phyloP scores from a whole-genome alignment of 2,329 filamentous ascomycete genomes.

The Coniochaeta sp. region DNA sequence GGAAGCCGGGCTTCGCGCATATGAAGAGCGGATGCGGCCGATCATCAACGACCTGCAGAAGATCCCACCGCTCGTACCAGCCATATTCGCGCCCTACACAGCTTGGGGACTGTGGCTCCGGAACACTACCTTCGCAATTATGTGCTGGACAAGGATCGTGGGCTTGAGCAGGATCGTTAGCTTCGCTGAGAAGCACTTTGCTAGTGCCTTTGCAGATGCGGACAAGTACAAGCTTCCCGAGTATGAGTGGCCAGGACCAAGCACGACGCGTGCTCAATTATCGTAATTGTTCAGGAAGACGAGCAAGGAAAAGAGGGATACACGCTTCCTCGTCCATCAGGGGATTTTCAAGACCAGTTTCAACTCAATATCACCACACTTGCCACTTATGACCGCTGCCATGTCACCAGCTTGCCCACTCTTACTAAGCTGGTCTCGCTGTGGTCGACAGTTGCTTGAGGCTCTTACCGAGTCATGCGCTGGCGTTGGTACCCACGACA shows the following conservation, averaged over 20 bases:
- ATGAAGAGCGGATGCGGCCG: slow-evolving; percentile 27
- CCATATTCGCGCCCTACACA: slow-evolving; percentile 34
- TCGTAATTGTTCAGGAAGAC: neutral
- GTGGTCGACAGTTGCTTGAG: no score
- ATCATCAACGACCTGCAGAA: slow-evolving; percentile 24
- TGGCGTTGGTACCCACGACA: neutral
- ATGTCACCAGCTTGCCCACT: no score
- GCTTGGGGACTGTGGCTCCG: slow-evolving; percentile 35
- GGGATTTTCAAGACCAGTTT: neutral
- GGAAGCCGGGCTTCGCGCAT: slow-evolving; percentile 22
- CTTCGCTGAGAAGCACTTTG: slow-evolving; percentile 21
- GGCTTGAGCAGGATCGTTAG: slow-evolving; percentile 24
- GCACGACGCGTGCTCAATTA: neutral
- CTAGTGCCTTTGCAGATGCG: slow-evolving; percentile 18
- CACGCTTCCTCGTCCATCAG: no score
- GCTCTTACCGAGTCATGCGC: no score
- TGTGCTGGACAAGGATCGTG: slow-evolving; percentile 27
- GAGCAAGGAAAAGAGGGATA: no score
- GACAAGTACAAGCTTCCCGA: slow-evolving; percentile 27
- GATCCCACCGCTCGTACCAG: slow-evolving; percentile 22
- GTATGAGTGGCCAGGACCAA: slow-evolving; percentile 20
- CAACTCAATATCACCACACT: neutral
- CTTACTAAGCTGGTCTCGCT: no score
- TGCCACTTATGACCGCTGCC: neutral
- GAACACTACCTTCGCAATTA: slow-evolving; percentile 30